Conservation (phyloP, 179 eudicot genomes). For the Amaranthus tricolor region DNA sequence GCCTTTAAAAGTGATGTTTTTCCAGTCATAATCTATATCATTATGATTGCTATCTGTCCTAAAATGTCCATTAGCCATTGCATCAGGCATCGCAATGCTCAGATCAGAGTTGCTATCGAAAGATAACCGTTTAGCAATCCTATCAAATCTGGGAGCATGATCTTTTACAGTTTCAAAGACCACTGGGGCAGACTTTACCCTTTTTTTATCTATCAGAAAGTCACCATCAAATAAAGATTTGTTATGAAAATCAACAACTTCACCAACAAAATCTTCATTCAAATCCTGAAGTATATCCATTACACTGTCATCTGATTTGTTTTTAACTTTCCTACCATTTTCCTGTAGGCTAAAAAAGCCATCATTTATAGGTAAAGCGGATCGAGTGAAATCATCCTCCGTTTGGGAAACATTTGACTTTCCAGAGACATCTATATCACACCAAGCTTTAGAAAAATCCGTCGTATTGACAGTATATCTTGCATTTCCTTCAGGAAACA, state of each 20-base stretch:
- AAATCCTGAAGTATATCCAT: slow-evolving; percentile 34
- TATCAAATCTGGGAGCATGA: slow-evolving; percentile 35
- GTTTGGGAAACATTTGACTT: slow-evolving; percentile 12
- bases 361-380: slow-evolving; percentile 22
- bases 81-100: slow-evolving; percentile 45
- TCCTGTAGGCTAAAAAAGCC: slow-evolving; percentile 21
- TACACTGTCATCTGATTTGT: slow-evolving; percentile 28
- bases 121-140: slow-evolving; percentile 47
- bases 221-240: slow-evolving; percentile 30
- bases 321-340: slow-evolving; percentile 16
- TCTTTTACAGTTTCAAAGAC: slow-evolving; percentile 30
- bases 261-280: slow-evolving; percentile 51
- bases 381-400: slow-evolving; percentile 21
- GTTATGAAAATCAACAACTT: slow-evolving; percentile 58
- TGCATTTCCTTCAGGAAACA: slow-evolving; percentile 39
- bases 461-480: slow-evolving; percentile 19
- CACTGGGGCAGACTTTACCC: slow-evolving; percentile 31
- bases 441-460: slow-evolving; percentile 18
- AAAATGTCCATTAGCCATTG: slow-evolving; percentile 26
- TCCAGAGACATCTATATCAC: slow-evolving; percentile 21
- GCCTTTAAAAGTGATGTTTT: slow-evolving; percentile 21
- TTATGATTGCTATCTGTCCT: slow-evolving; percentile 30
- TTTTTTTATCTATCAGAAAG: slow-evolving; percentile 30
- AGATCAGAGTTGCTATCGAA: slow-evolving; percentile 42
- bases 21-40: slow-evolving; percentile 31